Evolutionary conservation across 2,329 filamentous ascomycete genomes (phyloP).

Genomic region (Ascochyta koolunga): DNA sequence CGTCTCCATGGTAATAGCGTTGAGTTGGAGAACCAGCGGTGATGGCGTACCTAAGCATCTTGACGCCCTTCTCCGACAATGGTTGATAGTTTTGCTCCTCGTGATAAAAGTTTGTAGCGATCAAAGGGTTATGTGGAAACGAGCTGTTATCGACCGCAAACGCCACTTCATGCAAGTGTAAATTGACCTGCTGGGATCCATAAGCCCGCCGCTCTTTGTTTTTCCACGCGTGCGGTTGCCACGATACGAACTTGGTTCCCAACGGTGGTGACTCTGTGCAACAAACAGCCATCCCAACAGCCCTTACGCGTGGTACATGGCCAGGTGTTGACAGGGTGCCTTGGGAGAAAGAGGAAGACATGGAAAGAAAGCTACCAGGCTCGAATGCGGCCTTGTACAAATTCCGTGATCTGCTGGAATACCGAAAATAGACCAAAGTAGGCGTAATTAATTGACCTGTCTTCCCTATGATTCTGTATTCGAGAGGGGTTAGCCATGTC

Average conservation of each 20-base stretch:
- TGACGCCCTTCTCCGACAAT: background rate
- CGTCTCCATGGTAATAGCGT: constrained; percentile 10
- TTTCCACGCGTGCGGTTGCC: constrained; percentile 4
- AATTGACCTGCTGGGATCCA: constrained; percentile 1
- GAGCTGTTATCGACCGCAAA: background rate
- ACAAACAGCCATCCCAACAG: background rate
- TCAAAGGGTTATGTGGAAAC: background rate
- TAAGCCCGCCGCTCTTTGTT: background rate
- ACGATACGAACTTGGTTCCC: background rate
- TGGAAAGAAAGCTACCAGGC: too few relatives aligned
- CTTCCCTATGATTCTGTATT: too few relatives aligned
- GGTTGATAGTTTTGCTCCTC: background rate
- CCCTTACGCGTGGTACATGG: background rate
- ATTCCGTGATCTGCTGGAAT: background rate
- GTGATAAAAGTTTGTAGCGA: background rate
- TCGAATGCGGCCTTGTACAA: too few relatives aligned
- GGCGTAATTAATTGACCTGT: background rate
- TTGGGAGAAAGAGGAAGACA: background rate
- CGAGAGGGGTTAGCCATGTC: background rate
- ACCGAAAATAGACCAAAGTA: too few relatives aligned
- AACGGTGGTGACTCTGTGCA: constrained; percentile 8
- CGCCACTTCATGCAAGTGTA: constrained; percentile 10
- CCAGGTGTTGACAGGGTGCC: background rate
- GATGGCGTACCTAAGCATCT: background rate
- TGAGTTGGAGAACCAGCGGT: background rate